Base-by-base conservation (phyloP, 495 filamentous ascomycete genomes). In the Penicillium fimorum region DNA sequence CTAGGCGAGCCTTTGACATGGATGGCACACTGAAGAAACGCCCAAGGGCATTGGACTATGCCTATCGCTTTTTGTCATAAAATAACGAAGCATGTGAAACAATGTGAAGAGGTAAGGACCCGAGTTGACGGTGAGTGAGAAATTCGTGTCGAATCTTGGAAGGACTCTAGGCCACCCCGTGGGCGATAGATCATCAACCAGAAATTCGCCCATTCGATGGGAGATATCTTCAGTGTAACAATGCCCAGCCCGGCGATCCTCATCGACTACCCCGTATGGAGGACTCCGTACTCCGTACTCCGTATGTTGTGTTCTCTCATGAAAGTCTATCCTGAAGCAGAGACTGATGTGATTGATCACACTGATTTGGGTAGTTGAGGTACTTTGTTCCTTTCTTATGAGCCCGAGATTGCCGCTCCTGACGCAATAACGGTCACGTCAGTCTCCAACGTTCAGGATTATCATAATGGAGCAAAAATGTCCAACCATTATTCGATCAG, bases 211-310 rank as follows among this genome's bases (percentile, higher is more conserved):
- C 5, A 54, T 47, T 54, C 13, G 52, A 35, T 13, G 13, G 20
- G 20, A 17, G 20, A 27, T 27, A 4, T 27, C 2, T 27, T 27
- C 25, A 27, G 25, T 5, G 25, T 27, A 27, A 27, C 2, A 46
- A 54, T 44, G 43, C 32, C 30, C 29, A 53, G 29, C 24, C 48
- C 6, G 47, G 32, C 30, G 46, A 49, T 49, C 47, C 13, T n/a
- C 4, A 37, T 25, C 25, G 13, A 35, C 9, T 35, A 37, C 32
- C n/a, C 35, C 27, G 11, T 30, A 47, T 7, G n/a, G 3, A 9
- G 8, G 17, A 18, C 27, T 47, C 25, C 27, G 27, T 27, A 46
- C 27, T 47, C 25, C 27, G 27, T 27, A 46, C 9, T 17, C 29
- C n/a, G n/a, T 33, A 29, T 33, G 9, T 22, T 33, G 35, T 38